phyloP scores from a whole-genome alignment of 805 yeast genomes.

The Lachancea thermotolerans region DNA sequence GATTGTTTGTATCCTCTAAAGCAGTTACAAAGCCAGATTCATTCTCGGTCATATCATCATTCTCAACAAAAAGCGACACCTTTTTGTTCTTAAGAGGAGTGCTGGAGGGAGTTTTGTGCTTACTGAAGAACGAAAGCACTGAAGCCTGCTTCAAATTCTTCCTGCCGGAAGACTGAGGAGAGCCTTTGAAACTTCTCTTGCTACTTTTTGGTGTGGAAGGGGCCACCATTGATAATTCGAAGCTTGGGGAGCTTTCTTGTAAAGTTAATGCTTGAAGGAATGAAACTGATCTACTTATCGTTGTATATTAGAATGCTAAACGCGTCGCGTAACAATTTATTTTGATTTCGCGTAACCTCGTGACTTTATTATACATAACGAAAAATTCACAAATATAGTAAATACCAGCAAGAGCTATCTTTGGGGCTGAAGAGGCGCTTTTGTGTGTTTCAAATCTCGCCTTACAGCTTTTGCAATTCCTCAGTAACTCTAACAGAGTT shows the following conservation, averaged over 20 bases:
- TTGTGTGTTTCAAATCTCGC: too few species aligned
- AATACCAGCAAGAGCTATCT: too few species aligned
- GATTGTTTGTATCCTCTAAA: slow-evolving; percentile 9
- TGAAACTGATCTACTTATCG: too few species aligned
- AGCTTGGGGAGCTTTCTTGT: not conserved
- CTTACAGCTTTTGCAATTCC: too few species aligned
- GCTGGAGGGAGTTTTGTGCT: slow-evolving; percentile 13
- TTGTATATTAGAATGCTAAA: too few species aligned
- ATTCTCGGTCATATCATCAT: slow-evolving; percentile 17
- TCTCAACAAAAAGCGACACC: slow-evolving; percentile 15
- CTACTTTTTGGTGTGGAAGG: slow-evolving; percentile 25
- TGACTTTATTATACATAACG: not conserved
- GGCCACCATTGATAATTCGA: slow-evolving; percentile 9
- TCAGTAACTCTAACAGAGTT: too few species aligned
- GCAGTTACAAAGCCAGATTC: slow-evolving; percentile 14
- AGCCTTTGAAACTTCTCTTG: slow-evolving; percentile 2
- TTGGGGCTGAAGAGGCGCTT: too few species aligned
- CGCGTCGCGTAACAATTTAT: not conserved
- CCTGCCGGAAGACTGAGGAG: slow-evolving; percentile 22
- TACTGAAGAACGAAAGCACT: slow-evolving; percentile 31
- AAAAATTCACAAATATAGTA: not conserved
- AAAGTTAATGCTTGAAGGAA: too few species aligned
- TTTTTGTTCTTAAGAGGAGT: slow-evolving; percentile 6
- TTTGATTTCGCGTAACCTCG: not conserved
- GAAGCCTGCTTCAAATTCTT: slow-evolving; percentile 34